Evolutionary conservation across 331 rosid species (phyloP).

Genomic region (Erythrophleum ivorense): DNA sequence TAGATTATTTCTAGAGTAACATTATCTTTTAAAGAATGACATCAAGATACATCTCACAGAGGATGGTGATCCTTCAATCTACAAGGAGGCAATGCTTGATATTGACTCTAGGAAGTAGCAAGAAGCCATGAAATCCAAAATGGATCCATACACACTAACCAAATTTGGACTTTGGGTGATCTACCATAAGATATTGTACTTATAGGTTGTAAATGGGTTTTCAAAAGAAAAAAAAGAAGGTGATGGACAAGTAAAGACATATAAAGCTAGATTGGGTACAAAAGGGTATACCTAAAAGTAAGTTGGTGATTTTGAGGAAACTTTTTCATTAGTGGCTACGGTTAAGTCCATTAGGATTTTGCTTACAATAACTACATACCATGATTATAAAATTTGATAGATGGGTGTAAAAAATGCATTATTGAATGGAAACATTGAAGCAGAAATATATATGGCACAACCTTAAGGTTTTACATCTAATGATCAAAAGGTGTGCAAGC

Average conservation of each 20-base stretch:
- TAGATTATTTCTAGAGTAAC: no score
- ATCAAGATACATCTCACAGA: no score
- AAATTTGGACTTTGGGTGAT: background rate
- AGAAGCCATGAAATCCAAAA: background rate
- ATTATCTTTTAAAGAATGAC: no score
- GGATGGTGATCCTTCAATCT: no score
- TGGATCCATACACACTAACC: background rate
- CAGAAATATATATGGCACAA: background rate
- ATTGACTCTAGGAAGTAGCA: no score
- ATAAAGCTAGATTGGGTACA: background rate
- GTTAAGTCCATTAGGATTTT: slow-evolving; percentile 3
- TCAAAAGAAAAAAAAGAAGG: background rate
- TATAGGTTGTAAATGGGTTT: background rate
- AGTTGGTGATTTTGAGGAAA: background rate
- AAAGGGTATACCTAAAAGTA: background rate
- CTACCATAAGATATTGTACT: background rate
- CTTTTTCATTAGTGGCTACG: background rate
- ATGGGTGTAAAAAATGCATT: slow-evolving; percentile 12
- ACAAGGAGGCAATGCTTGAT: no score
- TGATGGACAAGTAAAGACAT: background rate
- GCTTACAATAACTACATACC: background rate
- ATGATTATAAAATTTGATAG: background rate
- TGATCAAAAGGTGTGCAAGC: no score
- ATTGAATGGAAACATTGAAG: background rate
- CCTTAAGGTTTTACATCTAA: no score